Conservation (phyloP, 768 basidiomycete genomes). For the Leccinum incarnatum region DNA sequence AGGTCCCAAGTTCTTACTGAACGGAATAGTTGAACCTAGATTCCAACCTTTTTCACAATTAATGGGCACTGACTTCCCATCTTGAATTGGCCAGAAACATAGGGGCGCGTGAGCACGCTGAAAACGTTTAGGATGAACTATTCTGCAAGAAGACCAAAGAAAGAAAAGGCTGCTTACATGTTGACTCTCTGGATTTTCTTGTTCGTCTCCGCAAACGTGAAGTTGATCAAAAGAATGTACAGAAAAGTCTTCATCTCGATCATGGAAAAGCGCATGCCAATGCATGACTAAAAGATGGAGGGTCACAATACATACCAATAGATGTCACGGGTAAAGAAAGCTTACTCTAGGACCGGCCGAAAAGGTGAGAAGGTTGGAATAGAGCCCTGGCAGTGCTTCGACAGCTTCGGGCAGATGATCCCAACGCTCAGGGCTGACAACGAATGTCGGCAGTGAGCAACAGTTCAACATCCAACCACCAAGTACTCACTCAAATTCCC, state of each 20-base stretch:
- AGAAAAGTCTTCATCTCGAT: slow-evolving; percentile 82
- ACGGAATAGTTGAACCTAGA: not conserved
- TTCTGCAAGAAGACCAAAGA: not conserved
- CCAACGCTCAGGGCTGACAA: slow-evolving; percentile 75
- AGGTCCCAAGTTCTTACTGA: not conserved
- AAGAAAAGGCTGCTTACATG: slow-evolving; percentile 44
- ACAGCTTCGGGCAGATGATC: slow-evolving; percentile 70
- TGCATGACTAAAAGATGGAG: slow-evolving; percentile 59
- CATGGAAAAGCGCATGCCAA: slow-evolving; percentile 78
- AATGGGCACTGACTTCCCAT: slow-evolving; percentile 66
- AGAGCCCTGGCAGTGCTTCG: slow-evolving; percentile 64
- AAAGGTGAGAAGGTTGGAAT: slow-evolving; percentile 69
- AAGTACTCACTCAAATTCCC: slow-evolving; percentile 68
- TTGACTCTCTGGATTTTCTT: slow-evolving; percentile 57
- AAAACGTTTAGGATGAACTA: not conserved
- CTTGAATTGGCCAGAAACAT: slow-evolving; percentile 48
- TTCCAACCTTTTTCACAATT: slow-evolving; percentile 39
- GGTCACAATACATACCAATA: not conserved
- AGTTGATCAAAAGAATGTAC: slow-evolving; percentile 66
- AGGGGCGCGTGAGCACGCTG: slow-evolving; percentile 67
- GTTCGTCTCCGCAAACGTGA: slow-evolving; percentile 53
- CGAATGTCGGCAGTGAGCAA: slow-evolving; percentile 1
- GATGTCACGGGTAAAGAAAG: slow-evolving; percentile 4
- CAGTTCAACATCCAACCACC: not conserved
- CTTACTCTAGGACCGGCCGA: slow-evolving; percentile 80